Percentiles rank a stretch among this genome's conserved stretches.
phyloP scores from a whole-genome alignment of 2,329 filamentous ascomycete genomes.

The Paraphoma chrysanthemicola region DNA sequence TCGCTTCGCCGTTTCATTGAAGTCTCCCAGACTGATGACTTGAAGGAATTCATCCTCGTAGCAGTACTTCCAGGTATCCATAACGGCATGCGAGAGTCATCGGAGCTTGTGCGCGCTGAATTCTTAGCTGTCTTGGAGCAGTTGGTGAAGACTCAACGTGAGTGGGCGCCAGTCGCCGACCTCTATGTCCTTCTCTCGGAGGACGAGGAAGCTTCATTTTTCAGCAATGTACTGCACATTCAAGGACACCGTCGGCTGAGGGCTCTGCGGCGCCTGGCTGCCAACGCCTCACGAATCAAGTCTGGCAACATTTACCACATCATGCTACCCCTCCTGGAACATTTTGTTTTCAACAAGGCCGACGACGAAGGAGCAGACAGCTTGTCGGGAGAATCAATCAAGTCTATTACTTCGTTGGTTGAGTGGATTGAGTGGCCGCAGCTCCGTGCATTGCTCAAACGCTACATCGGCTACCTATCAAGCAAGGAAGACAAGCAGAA shows the following conservation, averaged over 20 bases:
- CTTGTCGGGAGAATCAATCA: conserved; percentile 84
- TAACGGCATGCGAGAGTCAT: conserved; percentile 75
- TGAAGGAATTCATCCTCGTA: conserved; percentile 65
- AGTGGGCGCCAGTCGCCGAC: conserved; percentile 75
- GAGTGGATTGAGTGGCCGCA: conserved; percentile 87
- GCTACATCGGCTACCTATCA: conserved; percentile 82
- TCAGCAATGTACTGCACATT: conserved; percentile 89
- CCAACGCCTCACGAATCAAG: conserved; percentile 72
- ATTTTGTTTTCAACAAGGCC: conserved; percentile 86
- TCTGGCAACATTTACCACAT: conserved; percentile 84
- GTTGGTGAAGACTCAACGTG: conserved; percentile 73
- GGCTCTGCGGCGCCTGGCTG: conserved; percentile 78
- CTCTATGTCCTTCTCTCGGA: conserved; percentile 73
- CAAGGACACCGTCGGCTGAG: conserved; percentile 85
- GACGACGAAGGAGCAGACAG: conserved; percentile 82
- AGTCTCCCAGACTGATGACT: conserved; percentile 55
- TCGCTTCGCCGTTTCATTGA: conserved; percentile 80
- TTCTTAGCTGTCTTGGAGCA: conserved; percentile 80
- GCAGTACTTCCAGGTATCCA: conserved; percentile 79
- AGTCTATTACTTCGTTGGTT: conserved; percentile 76
- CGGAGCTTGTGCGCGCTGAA: conserved; percentile 85
- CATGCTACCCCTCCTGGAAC: conserved; percentile 89
- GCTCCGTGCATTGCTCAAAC: conserved; percentile 81
- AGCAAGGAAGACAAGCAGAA: conserved; percentile 85
- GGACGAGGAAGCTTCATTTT: conserved; percentile 86